Conservation (phyloP, 139 green algal species). For the Ulvella scutata region DNA sequence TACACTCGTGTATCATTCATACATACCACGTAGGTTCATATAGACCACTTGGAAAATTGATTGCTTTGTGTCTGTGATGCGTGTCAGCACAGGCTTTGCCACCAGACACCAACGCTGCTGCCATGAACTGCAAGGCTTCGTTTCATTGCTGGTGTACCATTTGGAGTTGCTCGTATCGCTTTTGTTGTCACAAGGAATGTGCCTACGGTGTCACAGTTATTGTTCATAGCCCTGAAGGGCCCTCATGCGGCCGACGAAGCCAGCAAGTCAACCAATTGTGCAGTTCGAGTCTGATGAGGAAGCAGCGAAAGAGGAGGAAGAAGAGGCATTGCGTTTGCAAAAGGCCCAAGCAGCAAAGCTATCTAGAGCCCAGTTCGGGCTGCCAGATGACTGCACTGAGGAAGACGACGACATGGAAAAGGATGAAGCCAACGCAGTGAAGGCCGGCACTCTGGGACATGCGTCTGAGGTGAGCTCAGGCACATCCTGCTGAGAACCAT, state of each 20-base stretch:
- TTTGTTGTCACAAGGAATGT: background rate
- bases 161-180: too few species aligned
- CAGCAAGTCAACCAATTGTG: background rate
- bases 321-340: slow-evolving; percentile 53
- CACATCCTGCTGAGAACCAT: too few species aligned
- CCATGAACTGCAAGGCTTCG: background rate
- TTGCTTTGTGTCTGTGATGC: background rate
- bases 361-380: slow-evolving; percentile 43
- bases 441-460: slow-evolving; percentile 5
- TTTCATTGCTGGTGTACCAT: background rate
- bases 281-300: slow-evolving; percentile 54
- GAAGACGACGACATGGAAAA: slow-evolving; percentile 7
- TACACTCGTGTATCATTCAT: background rate
- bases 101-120: background rate
- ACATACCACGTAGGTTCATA: background rate
- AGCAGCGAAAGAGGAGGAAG: slow-evolving; percentile 41
- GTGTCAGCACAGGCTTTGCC: background rate
- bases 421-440: slow-evolving; percentile 6
- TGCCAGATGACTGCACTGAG: slow-evolving; percentile 16
- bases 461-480: slow-evolving; percentile 5
- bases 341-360: slow-evolving; percentile 28
- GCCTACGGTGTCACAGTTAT: background rate
- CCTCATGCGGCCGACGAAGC: too few species aligned
- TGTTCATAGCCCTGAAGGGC: background rate
- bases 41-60: background rate